These are phyloP conservation scores for Exophiala oligosperma DNA, from an alignment of 2,329 filamentous ascomycete genomes.

Conservation along the genomic window DNA sequence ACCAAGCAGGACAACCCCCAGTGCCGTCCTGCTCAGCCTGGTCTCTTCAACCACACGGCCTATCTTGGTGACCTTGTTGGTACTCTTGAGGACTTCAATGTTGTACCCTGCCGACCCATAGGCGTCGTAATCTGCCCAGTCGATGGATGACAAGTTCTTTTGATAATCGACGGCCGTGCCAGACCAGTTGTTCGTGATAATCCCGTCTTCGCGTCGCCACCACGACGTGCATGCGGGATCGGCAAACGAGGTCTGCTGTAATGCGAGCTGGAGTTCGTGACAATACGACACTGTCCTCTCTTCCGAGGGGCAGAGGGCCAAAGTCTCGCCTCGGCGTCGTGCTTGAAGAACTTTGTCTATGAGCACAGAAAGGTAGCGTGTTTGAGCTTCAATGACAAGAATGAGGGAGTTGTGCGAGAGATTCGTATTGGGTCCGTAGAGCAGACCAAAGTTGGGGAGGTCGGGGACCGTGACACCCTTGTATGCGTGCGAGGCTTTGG, in stretches of 20 bases:
- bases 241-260: constrained; percentile 51
- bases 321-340: constrained; percentile 36
- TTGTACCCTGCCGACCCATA: constrained; percentile 31
- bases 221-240: constrained; percentile 56
- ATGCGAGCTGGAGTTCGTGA: constrained; percentile 23
- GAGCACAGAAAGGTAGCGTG: constrained; percentile 53
- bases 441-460: constrained; percentile 57
- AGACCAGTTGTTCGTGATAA: constrained; percentile 59
- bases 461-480: constrained; percentile 52
- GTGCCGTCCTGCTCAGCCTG: constrained; percentile 7
- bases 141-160: constrained; percentile 35
- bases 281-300: constrained; percentile 19
- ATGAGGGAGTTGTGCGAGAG: constrained; percentile 58
- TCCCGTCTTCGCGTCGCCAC: constrained; percentile 57
- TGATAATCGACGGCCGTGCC: constrained; percentile 59
- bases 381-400: constrained; percentile 61
- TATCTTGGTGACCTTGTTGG: constrained; percentile 16
- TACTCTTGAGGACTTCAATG: constrained; percentile 29
- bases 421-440: constrained; percentile 60
- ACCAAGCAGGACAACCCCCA: constrained; percentile 7
- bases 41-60: constrained; percentile 17
- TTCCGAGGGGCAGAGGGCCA: constrained; percentile 49
- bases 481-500: constrained; percentile 49
- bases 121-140: constrained; percentile 35
- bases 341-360: constrained; percentile 51